A percentile compares a stretch with the other conserved stretches of the same genome.
phyloP scores from a whole-genome alignment of 1,139 yeast species.

The Lodderomyces metapsilosis region DNA sequence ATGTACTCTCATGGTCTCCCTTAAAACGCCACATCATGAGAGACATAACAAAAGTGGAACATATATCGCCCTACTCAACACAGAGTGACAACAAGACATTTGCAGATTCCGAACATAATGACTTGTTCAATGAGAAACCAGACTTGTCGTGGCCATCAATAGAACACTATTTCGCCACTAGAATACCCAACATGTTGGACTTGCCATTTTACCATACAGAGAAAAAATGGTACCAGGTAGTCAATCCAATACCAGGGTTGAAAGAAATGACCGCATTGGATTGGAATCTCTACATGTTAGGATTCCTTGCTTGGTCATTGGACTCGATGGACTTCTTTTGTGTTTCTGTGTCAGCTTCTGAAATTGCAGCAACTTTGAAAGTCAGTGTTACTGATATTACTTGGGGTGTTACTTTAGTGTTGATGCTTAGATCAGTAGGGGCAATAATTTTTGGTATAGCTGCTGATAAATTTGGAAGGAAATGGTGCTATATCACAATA shows the following conservation, averaged over 20 bases:
- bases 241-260: slow-evolving; percentile 36
- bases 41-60: slow-evolving; percentile 10
- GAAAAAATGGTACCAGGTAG: slow-evolving; percentile 17
- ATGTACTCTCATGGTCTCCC: too few relatives aligned
- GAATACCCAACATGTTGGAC: slow-evolving; percentile 25
- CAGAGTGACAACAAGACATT: slow-evolving; percentile 9
- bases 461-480: slow-evolving; percentile 71
- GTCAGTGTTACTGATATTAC: slow-evolving; percentile 55
- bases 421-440: slow-evolving; percentile 77
- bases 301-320: slow-evolving; percentile 74
- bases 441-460: slow-evolving; percentile 67
- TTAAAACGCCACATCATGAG: slow-evolving; percentile 6
- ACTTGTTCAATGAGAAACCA: slow-evolving; percentile 25
- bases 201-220: slow-evolving; percentile 16
- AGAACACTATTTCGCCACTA: slow-evolving; percentile 23
- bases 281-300: slow-evolving; percentile 62
- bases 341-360: slow-evolving; percentile 60
- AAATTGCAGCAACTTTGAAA: slow-evolving; percentile 53
- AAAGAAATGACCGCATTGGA: slow-evolving; percentile 25
- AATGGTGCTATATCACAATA: slow-evolving; percentile 63
- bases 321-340: slow-evolving; percentile 79
- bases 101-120: slow-evolving; percentile 10
- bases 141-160: slow-evolving; percentile 24
- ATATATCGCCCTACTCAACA: slow-evolving; percentile 7
- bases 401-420: slow-evolving; percentile 79